Percentiles rank a stretch among this genome's conserved stretches.
phyloP scores from a whole-genome alignment of 768 basidiomycete species.

The Guyanaporus albipodus region DNA sequence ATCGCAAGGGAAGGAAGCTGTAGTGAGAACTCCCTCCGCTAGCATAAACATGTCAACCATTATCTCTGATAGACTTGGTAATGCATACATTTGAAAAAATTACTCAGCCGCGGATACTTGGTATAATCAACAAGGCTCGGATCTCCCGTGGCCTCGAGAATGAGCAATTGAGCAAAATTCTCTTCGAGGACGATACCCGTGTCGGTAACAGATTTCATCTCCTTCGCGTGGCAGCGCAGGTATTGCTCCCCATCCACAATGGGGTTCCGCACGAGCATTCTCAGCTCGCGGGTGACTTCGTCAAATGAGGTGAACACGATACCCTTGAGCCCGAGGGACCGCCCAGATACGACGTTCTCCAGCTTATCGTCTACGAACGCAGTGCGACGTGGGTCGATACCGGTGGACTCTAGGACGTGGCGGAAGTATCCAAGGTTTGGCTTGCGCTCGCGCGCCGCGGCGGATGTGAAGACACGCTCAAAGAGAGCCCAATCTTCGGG shows the following conservation, averaged over 20 bases:
- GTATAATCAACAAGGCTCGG: conserved; percentile 18
- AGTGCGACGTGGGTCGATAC: conserved; percentile 17
- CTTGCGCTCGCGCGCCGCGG: conserved; percentile 14
- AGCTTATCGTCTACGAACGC: conserved; percentile 23
- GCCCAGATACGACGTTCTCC: conserved; percentile 20
- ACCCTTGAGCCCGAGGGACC: conserved; percentile 18
- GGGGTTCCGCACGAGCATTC: conserved; percentile 12
- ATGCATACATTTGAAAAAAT: conserved; percentile 18
- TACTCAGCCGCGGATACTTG: conserved; percentile 16
- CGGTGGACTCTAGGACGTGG: conserved; percentile 14
- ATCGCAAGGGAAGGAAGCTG: conserved; percentile 13
- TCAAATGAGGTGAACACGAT: conserved; percentile 18
- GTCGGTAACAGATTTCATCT: conserved; percentile 16
- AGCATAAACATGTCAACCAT: background rate
- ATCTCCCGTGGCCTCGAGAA: conserved; percentile 17
- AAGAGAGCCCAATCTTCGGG: conserved; percentile 19
- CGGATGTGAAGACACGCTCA: conserved; percentile 20
- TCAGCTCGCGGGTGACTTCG: conserved; percentile 14
- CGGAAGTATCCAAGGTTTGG: conserved; percentile 19
- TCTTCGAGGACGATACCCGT: conserved; percentile 16
- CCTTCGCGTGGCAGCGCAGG: conserved; percentile 8
- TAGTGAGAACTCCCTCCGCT: conserved; percentile 10
- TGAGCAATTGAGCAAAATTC: conserved; percentile 19
- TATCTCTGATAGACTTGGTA: background rate
- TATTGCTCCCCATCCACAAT: conserved; percentile 14